These are phyloP conservation scores for Phaeomoniella chlamydospora DNA, from an alignment of 2,329 filamentous ascomycete genomes.

Conservation along the genomic window DNA sequence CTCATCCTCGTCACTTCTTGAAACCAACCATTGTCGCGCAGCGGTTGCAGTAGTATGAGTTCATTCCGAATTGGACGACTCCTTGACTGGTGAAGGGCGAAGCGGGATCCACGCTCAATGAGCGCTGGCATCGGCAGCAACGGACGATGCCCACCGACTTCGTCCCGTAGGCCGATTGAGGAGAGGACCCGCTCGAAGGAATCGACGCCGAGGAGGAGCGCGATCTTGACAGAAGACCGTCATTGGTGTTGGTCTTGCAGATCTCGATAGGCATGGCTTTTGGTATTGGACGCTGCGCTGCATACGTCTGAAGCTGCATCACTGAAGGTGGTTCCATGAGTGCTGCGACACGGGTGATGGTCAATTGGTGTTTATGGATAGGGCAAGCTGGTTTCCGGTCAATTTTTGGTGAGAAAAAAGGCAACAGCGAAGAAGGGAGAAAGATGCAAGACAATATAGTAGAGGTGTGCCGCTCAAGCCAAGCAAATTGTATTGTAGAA, in stretches of 20 bases:
- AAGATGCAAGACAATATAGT: no score
- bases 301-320: conserved; percentile 8
- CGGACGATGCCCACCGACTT: conserved; percentile 25
- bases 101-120: conserved; percentile 23
- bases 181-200: conserved; percentile 7
- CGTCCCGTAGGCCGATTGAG: conserved; percentile 4
- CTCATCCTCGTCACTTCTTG: conserved; percentile 17
- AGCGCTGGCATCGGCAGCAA: conserved; percentile 32
- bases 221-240: conserved; percentile 1
- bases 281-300: conserved; percentile 3
- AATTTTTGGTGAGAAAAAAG: background rate
- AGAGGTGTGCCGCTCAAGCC: no score
- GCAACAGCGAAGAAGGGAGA: background rate
- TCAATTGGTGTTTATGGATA: background rate
- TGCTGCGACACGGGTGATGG: background rate
- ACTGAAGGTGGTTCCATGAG: conserved; percentile 4
- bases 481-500: no score
- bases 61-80: conserved; percentile 31
- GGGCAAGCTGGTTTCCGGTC: background rate
- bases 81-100: conserved; percentile 16
- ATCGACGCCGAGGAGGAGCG: conserved; percentile 3
- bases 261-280: background rate
- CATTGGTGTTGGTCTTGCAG: background rate
- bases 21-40: conserved; percentile 30
- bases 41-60: conserved; percentile 32